These are phyloP conservation scores for Lactifluus subvellereus DNA, from an alignment of 768 basidiomycete genomes.

Conservation along the genomic window DNA sequence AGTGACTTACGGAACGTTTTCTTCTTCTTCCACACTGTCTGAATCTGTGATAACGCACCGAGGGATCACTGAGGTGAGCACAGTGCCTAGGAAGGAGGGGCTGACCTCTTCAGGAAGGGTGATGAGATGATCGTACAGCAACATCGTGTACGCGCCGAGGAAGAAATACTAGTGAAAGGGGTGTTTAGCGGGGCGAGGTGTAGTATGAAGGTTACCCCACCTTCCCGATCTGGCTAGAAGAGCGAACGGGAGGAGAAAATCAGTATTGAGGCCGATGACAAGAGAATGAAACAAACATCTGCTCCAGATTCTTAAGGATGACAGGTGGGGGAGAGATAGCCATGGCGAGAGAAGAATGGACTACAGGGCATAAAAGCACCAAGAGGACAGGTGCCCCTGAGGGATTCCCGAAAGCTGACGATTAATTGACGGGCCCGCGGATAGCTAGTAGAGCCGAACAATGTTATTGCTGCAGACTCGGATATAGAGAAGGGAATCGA, in stretches of 20 bases:
- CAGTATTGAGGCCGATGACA: background rate
- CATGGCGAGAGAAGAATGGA: background rate
- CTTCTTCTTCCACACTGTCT: conserved; percentile 23
- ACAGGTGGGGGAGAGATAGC: background rate
- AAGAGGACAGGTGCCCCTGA: background rate
- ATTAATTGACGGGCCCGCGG: background rate
- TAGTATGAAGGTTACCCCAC: background rate
- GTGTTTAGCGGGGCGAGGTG: background rate
- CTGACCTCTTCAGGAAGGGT: conserved; percentile 21
- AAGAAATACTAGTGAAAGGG: conserved; percentile 18
- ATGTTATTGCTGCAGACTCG: background rate
- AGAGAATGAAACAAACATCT: conserved; percentile 15
- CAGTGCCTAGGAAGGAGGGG: background rate
- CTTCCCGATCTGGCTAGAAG: conserved; percentile 17
- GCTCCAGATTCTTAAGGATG: conserved; percentile 1
- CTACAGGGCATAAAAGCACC: background rate
- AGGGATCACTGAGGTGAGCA: too few relatives aligned
- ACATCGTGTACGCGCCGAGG: conserved; percentile 15
- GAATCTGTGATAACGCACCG: conserved; percentile 5
- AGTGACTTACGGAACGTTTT: conserved; percentile 19
- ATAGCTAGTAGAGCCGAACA: too few relatives aligned
- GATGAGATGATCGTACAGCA: conserved; percentile 21
- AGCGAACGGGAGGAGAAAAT: background rate
- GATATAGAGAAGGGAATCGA: background rate
- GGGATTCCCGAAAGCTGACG: too few relatives aligned